Base-by-base conservation (phyloP, 495 filamentous ascomycete species). In the Letharia columbiana region DNA sequence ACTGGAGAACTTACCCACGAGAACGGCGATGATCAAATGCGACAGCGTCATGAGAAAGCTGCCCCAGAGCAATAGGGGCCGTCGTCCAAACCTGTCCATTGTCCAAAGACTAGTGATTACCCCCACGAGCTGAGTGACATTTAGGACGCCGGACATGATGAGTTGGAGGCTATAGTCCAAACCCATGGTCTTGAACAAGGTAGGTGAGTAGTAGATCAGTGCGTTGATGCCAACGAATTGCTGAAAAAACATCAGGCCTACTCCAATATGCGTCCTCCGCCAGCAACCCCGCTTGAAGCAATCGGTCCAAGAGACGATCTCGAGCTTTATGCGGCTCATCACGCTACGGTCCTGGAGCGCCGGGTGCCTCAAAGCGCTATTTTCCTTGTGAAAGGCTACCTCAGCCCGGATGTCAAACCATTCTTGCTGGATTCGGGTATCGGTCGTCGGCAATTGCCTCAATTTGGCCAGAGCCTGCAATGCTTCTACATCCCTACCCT, bases 91-190 rank as follows among this genome's bases (percentile, higher is more conserved):
- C 13, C 71, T 72, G 54, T 83, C 80, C 77, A 83, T 81, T 0
- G 77, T 79, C 77, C 77, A 81, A n/a, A 83, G 61, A 68, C 73
- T 77, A n/a, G 74, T 78, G 28, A 71, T 70, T 0, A 81, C 79
- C 28, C 81, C 81, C 18, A 82, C 75, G 11, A 83, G 71, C 60
- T 86, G 83, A 31, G 77, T 74, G 18, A 86, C 71, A 64, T 86
- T 86, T 45, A 84, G 74, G 28, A 87, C 79, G 18, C 84, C 84
- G 8, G 82, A 83, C 78, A 86, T 83, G 64, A 83, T 76, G 12
- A 86, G 75, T 62, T 83, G 81, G 81, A 84, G 84, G 49, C 76
- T 75, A 61, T 78, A 76, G 61, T 81, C 73, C 12, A 86, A 75
- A 11, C 84, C 84, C 77, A 86, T 82, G 1, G 80, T 83, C n/a